Percentiles rank a stretch among this genome's conserved stretches.
Conservation (phyloP, 78 protist species). For the Dictyostelium citrinum region DNA sequence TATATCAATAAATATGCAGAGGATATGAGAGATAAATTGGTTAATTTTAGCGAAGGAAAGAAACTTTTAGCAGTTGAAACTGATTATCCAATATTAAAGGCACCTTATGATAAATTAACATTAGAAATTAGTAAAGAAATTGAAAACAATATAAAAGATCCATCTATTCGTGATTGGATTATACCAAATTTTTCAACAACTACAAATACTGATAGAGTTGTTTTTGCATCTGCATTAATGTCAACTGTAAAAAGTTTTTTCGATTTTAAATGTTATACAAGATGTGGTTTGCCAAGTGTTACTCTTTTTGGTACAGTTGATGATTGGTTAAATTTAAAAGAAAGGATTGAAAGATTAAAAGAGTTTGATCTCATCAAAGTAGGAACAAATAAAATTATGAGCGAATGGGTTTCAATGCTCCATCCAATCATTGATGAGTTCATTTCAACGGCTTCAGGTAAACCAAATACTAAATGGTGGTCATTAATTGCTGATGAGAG, state of each 20-base stretch:
- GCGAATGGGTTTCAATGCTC: constrained; percentile 44
- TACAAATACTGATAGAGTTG: constrained; percentile 25
- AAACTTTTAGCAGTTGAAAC: constrained; percentile 15
- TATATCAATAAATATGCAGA: constrained; percentile 49
- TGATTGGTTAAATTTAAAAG: constrained; percentile 51
- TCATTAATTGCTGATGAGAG: neutral
- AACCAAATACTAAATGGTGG: neutral
- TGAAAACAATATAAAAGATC: constrained; percentile 67
- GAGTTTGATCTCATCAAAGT: neutral
- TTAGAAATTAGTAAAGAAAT: constrained; percentile 26
- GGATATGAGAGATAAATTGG: constrained; percentile 34
- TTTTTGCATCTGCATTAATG: constrained; percentile 35
- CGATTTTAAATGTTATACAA: neutral
- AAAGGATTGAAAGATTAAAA: constrained; percentile 6
- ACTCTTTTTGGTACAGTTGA: constrained; percentile 59
- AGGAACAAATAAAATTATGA: constrained; percentile 3
- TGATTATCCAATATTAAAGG: neutral
- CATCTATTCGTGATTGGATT: constrained; percentile 60
- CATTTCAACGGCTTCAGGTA: constrained; percentile 28
- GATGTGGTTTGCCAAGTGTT: constrained; percentile 71
- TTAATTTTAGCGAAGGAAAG: constrained; percentile 33
- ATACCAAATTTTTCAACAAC: constrained; percentile 69
- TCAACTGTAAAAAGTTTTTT: constrained; percentile 65
- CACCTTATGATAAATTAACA: constrained; percentile 35
- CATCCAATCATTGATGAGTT: constrained; percentile 58